A percentile compares a stretch with the other conserved stretches of the same genome.
Evolutionary conservation across 768 basidiomycete genomes (phyloP).

Genomic region (Chalciporus pseudorubinellus): DNA sequence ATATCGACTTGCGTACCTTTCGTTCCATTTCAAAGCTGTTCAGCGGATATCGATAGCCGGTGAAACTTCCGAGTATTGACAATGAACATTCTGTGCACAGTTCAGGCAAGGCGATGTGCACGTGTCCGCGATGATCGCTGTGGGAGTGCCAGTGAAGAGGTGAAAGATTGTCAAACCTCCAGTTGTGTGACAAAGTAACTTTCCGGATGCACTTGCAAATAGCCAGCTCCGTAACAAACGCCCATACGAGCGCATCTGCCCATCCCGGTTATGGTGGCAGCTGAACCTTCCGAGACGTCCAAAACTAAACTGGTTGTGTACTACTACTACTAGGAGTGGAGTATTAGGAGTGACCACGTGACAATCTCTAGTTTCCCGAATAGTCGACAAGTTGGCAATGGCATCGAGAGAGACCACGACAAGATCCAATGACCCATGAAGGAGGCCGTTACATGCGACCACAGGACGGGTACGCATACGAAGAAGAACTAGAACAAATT

Average conservation of each 20-base stretch:
- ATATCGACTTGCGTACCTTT: constrained; percentile 12
- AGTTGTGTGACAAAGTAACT: not conserved
- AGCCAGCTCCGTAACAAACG: not conserved
- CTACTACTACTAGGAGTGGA: too few relatives aligned
- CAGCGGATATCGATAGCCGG: not conserved
- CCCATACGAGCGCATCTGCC: not conserved
- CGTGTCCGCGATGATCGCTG: constrained; percentile 31
- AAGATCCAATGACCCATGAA: constrained; percentile 21
- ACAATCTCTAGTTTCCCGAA: not conserved
- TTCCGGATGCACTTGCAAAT: not conserved
- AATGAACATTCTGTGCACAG: not conserved
- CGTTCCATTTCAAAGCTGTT: constrained; percentile 11
- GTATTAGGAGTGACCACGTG: constrained; percentile 20
- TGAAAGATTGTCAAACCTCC: not conserved
- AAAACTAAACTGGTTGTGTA: too few relatives aligned
- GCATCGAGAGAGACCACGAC: not conserved
- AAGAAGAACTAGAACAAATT: constrained; percentile 67
- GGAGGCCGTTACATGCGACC: constrained; percentile 25
- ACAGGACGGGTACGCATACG: constrained; percentile 41
- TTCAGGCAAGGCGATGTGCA: constrained; percentile 9
- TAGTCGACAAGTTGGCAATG: not conserved
- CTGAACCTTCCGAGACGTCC: too few relatives aligned
- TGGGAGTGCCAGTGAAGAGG: not conserved
- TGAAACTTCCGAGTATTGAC: not conserved
- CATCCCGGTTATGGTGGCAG: not conserved